Percentiles rank a stretch among this genome's conserved stretches.
These are phyloP conservation scores for Aspergillus floridensis DNA, from an alignment of 2,329 filamentous ascomycete species.

Conservation along the genomic window DNA sequence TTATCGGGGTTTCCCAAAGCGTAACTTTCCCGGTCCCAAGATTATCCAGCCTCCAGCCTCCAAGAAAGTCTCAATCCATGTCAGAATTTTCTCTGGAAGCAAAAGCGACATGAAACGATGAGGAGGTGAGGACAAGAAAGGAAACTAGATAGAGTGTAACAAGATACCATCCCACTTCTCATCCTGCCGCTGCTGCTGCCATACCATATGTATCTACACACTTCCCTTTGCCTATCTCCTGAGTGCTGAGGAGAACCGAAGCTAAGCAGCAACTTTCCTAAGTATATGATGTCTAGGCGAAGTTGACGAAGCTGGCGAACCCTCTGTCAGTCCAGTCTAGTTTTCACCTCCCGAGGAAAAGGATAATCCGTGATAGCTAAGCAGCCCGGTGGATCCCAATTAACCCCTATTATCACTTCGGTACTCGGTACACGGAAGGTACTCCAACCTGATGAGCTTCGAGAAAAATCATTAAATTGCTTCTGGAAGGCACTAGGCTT, in stretches of 20 bases:
- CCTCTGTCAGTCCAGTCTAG: background rate
- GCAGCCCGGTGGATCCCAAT: background rate
- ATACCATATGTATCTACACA: no score
- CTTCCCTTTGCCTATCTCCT: no score
- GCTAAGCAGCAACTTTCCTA: background rate
- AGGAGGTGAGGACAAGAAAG: background rate
- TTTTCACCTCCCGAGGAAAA: background rate
- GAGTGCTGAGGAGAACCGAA: background rate
- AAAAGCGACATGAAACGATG: background rate
- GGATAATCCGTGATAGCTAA: background rate
- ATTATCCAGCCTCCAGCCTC: background rate
- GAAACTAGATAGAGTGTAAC: background rate
- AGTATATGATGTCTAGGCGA: background rate
- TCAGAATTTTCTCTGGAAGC: no score
- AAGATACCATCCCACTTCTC: background rate
- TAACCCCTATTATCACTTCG: background rate
- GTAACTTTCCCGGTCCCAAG: conserved; percentile 10
- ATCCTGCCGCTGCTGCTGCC: no score
- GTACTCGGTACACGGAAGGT: background rate
- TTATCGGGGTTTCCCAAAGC: conserved; percentile 17
- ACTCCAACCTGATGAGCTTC: background rate
- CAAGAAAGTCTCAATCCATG: background rate
- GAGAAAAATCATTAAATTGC: background rate
- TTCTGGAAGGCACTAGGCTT: background rate
- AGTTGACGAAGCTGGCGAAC: background rate